Evolutionary conservation across 2,329 filamentous ascomycete species (phyloP), one percentile per base, ranked within the genome.

Genomic region (Hyphodiscus sp.): DNA sequence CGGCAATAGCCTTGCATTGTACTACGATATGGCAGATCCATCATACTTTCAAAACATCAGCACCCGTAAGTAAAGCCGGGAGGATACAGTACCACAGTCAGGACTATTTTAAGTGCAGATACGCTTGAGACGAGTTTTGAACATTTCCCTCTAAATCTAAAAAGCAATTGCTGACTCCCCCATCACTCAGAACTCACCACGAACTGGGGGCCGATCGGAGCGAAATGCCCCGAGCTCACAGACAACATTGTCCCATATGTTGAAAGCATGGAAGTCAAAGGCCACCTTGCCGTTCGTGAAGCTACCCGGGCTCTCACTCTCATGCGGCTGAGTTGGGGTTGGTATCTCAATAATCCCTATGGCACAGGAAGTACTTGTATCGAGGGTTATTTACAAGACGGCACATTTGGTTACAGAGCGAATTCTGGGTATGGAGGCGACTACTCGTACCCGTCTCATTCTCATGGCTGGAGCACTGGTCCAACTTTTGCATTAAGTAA

Each of bases 251-350:
- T 76, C 1, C 77, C 78, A 0, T 84, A 83, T 63, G 77, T 81
- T 50, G 76, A 76, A 9, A 77, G 75, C 15, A 77, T 83, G 58
- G 81, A 85, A 61, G 71, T 85, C 26, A 76, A 79, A 63, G 80
- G 74, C 1, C 81, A 83, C 58, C 69, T 83, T 5, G 65, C 70
- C 0, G 74, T 74, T 0, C 70, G 73, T 0, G 70, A 74, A 53
- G 64, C 80, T 1, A 63, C 68, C 7, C 75, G 80, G 38, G 79
- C 81, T 0, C 67, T 85, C 0, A 71, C 78, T 11, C 73, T 85
- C n/a, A 77, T 84, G 30, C 75, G 79, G 5, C 69, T 69, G 9
- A 73, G 71, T 48, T 85, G 81, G 81, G 81, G 81, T 11, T 82
- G 79, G 78, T 83, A 83, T 59, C 67, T 81, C 16, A 71, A 76